Conservation (phyloP, 305 asterid genomes). For the Andrographis paniculata region DNA sequence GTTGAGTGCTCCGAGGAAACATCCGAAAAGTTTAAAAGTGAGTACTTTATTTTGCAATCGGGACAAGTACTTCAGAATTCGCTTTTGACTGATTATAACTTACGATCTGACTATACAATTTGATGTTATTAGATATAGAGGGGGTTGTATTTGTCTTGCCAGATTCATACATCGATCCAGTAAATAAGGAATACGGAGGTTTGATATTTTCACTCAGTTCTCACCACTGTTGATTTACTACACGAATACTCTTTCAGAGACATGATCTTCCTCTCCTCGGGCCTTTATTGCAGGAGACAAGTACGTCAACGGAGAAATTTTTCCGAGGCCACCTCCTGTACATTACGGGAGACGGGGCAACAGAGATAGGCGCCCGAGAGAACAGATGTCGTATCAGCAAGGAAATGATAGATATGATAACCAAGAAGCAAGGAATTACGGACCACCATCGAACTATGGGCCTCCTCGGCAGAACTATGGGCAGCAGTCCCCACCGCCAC, state of each 20-base stretch:
- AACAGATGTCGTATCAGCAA: slow-evolving; percentile 20
- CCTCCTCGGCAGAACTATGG: slow-evolving; percentile 28
- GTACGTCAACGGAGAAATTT: slow-evolving; percentile 75
- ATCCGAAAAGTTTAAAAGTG: slow-evolving; percentile 80
- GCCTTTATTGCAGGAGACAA: slow-evolving; percentile 63
- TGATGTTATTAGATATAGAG: slow-evolving; percentile 41
- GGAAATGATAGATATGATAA: slow-evolving; percentile 16
- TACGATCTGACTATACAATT: slow-evolving; percentile 15
- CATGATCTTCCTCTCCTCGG: slow-evolving; percentile 6
- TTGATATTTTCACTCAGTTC: slow-evolving; percentile 10
- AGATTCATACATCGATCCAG: slow-evolving; percentile 90
- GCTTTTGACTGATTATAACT: slow-evolving; percentile 1
- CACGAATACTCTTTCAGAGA: neutral
- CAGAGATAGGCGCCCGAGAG: slow-evolving; percentile 32
- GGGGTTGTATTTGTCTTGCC: slow-evolving; percentile 89
- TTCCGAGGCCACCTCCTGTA: slow-evolving; percentile 79
- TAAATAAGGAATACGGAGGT: slow-evolving; percentile 95
- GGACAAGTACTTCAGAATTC: slow-evolving; percentile 2
- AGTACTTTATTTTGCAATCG: slow-evolving; percentile 12
- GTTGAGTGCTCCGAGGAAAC: slow-evolving; percentile 73
- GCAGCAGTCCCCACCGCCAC: slow-evolving; percentile 22
- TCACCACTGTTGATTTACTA: slow-evolving; percentile 3
- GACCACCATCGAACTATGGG: slow-evolving; percentile 20
- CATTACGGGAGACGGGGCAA: slow-evolving; percentile 37
- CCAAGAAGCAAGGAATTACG: slow-evolving; percentile 25